phyloP scores from a whole-genome alignment of 257 asterid genomes.

The Solanum verrucosum region DNA sequence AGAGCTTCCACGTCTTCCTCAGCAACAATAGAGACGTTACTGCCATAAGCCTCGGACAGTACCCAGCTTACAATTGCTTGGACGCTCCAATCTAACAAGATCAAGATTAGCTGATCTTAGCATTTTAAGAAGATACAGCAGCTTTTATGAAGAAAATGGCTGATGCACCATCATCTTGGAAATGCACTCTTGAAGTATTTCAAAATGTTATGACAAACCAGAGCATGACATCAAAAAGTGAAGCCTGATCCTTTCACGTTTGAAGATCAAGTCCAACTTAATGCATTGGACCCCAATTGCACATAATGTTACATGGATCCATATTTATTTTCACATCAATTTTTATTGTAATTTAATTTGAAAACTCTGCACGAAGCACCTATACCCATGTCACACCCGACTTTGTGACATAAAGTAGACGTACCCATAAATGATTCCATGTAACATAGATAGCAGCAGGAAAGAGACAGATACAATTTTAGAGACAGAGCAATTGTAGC shows the following conservation, averaged over 20 bases:
- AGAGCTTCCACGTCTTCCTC: slow-evolving; percentile 69
- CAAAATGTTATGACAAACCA: neutral
- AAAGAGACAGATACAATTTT: neutral
- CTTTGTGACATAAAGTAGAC: neutral
- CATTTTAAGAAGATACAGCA: neutral
- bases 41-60: slow-evolving; percentile 47
- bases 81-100: slow-evolving; percentile 83
- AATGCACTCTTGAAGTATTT: neutral
- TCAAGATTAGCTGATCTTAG: slow-evolving; percentile 28
- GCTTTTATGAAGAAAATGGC: neutral
- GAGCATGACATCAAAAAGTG: neutral
- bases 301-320: neutral
- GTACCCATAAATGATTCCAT: neutral
- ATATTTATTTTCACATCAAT: neutral
- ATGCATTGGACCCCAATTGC: neutral
- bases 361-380: neutral
- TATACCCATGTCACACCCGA: neutral
- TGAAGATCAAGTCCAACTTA: neutral
- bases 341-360: neutral
- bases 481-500: neutral
- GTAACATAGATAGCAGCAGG: neutral
- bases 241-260: neutral
- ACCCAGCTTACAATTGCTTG: slow-evolving; percentile 84
- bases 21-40: slow-evolving; percentile 49
- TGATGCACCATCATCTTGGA: neutral